phyloP scores from a whole-genome alignment of 2,329 filamentous ascomycete species.

The Diplodia seriata region DNA sequence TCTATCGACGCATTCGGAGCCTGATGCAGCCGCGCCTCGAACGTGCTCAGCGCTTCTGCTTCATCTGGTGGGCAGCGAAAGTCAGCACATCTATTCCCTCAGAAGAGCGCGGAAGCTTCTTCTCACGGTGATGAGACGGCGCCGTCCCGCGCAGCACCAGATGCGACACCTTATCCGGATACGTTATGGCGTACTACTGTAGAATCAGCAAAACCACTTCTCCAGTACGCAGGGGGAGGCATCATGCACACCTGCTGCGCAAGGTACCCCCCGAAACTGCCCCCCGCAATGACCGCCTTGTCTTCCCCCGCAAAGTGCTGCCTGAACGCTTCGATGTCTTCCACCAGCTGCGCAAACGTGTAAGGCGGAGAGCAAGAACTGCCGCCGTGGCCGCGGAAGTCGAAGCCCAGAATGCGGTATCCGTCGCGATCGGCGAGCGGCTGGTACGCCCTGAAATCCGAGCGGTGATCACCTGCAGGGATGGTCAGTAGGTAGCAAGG shows the following conservation, averaged over 20 bases:
- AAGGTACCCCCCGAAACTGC: conserved; percentile 52
- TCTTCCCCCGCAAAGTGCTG: conserved; percentile 40
- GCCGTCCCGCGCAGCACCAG: conserved; percentile 50
- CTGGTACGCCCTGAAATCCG: conserved; percentile 46
- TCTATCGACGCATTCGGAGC: conserved; percentile 48
- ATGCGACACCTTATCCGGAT: conserved; percentile 42
- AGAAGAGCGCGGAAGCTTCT: conserved; percentile 4
- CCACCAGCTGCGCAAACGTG: conserved; percentile 44
- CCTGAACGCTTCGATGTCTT: conserved; percentile 46
- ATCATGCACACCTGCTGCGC: conserved; percentile 39
- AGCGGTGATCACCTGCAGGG: conserved; percentile 43
- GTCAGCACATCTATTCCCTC: background rate
- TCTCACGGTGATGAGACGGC: conserved; percentile 48
- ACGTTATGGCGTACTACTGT: conserved; percentile 48
- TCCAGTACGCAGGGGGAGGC: too few species aligned
- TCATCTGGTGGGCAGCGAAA: conserved; percentile 40
- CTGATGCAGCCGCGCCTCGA: conserved; percentile 44
- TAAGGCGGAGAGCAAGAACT: conserved; percentile 45
- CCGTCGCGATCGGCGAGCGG: conserved; percentile 37
- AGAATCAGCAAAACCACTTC: background rate
- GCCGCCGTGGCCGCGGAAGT: conserved; percentile 48
- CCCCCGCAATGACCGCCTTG: conserved; percentile 46
- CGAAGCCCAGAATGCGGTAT: conserved; percentile 48
- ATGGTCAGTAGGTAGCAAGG: too few species aligned
- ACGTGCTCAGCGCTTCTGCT: conserved; percentile 43